These are phyloP conservation scores for Fusarium veterinarium DNA, from an alignment of 2,329 filamentous ascomycete genomes.

Conservation along the genomic window DNA sequence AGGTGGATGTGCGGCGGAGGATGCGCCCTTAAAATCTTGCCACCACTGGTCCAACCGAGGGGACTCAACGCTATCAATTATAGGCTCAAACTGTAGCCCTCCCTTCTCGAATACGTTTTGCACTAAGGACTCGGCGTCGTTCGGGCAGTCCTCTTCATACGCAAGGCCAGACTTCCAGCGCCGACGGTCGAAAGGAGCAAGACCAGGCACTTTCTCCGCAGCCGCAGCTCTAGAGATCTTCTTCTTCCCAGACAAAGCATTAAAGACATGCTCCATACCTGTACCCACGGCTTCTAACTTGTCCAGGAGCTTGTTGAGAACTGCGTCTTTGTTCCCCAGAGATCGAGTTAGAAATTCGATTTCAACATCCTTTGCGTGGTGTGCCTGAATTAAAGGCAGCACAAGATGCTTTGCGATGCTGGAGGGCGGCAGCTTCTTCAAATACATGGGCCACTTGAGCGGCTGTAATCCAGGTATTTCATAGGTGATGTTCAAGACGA, in stretches of 20 bases:
- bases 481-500: constrained; percentile 67
- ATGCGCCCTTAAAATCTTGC: constrained; percentile 54
- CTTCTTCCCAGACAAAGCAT: constrained; percentile 60
- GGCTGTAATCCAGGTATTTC: constrained; percentile 72
- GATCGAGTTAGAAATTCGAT: constrained; percentile 56
- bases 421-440: constrained; percentile 59
- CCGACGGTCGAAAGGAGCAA: constrained; percentile 59
- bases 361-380: constrained; percentile 55
- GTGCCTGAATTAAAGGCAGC: constrained; percentile 62
- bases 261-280: constrained; percentile 66
- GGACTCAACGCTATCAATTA: constrained; percentile 48
- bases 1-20: constrained; percentile 36
- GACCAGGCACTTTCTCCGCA: constrained; percentile 62
- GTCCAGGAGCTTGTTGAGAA: constrained; percentile 63
- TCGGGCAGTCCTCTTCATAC: constrained; percentile 39
- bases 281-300: constrained; percentile 65
- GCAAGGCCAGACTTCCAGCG: constrained; percentile 53
- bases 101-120: constrained; percentile 54
- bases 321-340: constrained; percentile 62
- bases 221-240: constrained; percentile 58
- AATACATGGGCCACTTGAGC: constrained; percentile 72
- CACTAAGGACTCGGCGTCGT: constrained; percentile 53
- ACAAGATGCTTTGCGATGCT: constrained; percentile 61
- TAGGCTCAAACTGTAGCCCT: constrained; percentile 47
- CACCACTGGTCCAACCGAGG: constrained; percentile 62